phyloP scores from a whole-genome alignment of 2,329 filamentous ascomycete species.

The Aspergillus quadricinctus region DNA sequence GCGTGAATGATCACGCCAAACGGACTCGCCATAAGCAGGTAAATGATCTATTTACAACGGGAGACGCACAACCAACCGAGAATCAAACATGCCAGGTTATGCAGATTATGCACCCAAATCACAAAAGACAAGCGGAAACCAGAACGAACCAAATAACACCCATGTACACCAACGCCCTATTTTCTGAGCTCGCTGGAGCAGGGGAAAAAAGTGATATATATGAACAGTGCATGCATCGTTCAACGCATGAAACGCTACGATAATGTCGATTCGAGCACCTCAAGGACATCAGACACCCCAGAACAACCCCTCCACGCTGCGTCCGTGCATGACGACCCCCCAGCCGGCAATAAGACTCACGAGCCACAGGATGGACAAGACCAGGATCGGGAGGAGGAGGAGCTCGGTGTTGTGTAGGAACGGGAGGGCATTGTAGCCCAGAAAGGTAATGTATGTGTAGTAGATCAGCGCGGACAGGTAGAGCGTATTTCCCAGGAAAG shows the following conservation, averaged over 20 bases:
- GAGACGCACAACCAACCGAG: neutral
- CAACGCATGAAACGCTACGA: conserved; percentile 4
- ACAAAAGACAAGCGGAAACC: neutral
- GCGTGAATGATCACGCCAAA: neutral
- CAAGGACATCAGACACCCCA: conserved; percentile 34
- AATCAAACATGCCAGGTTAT: neutral
- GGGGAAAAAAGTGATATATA: conserved; percentile 4
- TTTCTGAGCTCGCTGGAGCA: conserved; percentile 7
- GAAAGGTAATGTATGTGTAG: conserved; percentile 65
- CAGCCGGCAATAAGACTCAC: conserved; percentile 46
- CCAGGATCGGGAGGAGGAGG: conserved; percentile 58
- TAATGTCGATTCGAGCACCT: too few species aligned
- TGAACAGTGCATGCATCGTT: neutral
- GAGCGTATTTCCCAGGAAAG: conserved; percentile 61
- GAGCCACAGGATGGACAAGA: conserved; percentile 58
- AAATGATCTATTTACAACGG: neutral
- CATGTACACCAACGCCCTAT: conserved; percentile 25
- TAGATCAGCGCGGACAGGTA: conserved; percentile 63
- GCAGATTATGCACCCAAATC: conserved; percentile 1
- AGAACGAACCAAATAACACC: conserved; percentile 3
- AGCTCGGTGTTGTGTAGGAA: conserved; percentile 65
- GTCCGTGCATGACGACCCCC: conserved; percentile 43
- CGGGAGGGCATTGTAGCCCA: conserved; percentile 65
- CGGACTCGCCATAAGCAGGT: neutral
- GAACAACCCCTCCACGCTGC: conserved; percentile 41